Conservation (phyloP, 2,329 filamentous ascomycete genomes). For the Aspergillus brasiliensis region DNA sequence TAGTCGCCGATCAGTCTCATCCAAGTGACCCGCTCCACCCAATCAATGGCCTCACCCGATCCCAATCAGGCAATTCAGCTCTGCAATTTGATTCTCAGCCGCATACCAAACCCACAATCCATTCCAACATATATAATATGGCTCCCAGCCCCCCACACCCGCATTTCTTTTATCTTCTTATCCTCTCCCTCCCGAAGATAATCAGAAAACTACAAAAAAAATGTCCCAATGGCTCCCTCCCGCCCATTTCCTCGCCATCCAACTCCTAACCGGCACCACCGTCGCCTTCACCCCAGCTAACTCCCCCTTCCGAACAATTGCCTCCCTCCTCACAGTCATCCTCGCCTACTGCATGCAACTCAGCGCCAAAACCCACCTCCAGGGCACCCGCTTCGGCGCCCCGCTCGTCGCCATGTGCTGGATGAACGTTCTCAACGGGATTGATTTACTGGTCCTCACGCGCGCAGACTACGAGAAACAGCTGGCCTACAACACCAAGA, state of each 20-base stretch:
- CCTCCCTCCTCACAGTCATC: constrained; percentile 8
- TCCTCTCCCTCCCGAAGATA: neutral
- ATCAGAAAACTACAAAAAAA: neutral
- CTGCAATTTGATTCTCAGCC: neutral
- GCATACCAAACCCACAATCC: neutral
- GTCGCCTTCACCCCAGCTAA: constrained; percentile 14
- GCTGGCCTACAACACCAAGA: constrained; percentile 1
- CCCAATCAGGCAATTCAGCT: neutral
- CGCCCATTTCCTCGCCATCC: constrained; percentile 16
- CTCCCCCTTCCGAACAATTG: constrained; percentile 8
- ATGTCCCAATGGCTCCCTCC: constrained; percentile 7
- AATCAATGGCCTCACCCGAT: neutral
- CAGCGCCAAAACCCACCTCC: constrained; percentile 2
- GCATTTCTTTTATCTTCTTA: neutral
- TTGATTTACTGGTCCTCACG: constrained; percentile 22
- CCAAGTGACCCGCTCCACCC: neutral
- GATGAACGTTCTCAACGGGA: constrained; percentile 25
- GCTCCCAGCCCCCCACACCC: too few relatives aligned
- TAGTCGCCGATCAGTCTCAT: neutral
- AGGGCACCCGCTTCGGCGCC: constrained; percentile 11
- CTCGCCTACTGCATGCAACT: constrained; percentile 16
- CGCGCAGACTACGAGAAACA: constrained; percentile 20
- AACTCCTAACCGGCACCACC: constrained; percentile 15
- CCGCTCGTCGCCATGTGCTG: constrained; percentile 24
- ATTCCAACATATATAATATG: neutral